Base-by-base conservation (phyloP, 257 asterid species). In the Anisodus tanguticus region DNA sequence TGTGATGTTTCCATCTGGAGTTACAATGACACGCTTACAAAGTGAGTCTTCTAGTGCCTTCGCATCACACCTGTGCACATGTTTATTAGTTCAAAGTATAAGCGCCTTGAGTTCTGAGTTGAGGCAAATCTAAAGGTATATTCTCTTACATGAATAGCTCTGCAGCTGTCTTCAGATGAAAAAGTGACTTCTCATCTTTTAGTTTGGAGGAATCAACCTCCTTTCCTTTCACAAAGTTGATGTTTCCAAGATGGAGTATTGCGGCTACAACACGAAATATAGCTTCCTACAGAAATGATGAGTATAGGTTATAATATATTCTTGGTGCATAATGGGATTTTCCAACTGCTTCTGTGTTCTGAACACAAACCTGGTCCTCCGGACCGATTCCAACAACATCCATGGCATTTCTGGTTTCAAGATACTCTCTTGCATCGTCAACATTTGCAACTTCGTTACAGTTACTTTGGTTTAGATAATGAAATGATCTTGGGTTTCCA, bases 191-290 rank as follows among this genome's bases (percentile, higher is more conserved):
- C 58, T 91, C 98, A 63, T 93, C 92, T 88, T 92, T 94, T 26
- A 94, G 88, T 90, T 89, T 91, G 12, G 99, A 96, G 41, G 99
- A 94, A 83, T 96, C 98, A 15, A 66, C 84, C 80, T 96, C 98
- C 80, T 91, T 89, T 87, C 99, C 98, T 89, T 93, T 94, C 19
- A 91, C 49, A 81, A 96, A 96, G 82, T 94, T 90, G 55, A 94
- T 87, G 81, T 96, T 96, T 81, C 99, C 99, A 83, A 96, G 89
- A 86, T 96, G 99, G 84, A 96, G 98, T 87, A 96, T 96, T 66
- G 99, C 94, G 64, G 99, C 99, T 4, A 96, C 98, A 11, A 96
- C 95, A 8, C 98, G 89, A 91, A 96, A 96, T 88, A 96, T 96
- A 67, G 97, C 98, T 70, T 96, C 99, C 98, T 95, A 64, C 55